Evolutionary conservation across 2,329 filamentous ascomycete species (phyloP), one percentile per base, ranked within the genome.

Genomic region (Monosporascus sp.): DNA sequence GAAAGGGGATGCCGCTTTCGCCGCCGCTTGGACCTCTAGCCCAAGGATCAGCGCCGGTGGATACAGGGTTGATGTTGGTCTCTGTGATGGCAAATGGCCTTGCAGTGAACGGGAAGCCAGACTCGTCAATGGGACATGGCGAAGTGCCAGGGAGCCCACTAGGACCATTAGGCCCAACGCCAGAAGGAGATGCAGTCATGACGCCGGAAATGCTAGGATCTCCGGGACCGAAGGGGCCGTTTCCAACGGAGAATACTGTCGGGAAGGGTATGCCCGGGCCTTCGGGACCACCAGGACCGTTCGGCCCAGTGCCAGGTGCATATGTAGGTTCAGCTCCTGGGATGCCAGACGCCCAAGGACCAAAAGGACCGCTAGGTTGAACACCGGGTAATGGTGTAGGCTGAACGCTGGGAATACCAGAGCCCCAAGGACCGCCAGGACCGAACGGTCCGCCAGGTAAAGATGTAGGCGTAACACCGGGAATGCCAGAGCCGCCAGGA

Each of bases 311-410:
- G 31, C 11, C 31, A 14, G 9, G 31, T 34, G 31, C 31, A 34
- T 34, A 34, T 34, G 31, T 34, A 34, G 31, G 5, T 14, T 34
- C 31, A 11, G 31, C 31, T 34, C 31, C 31, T 17, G 51, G 53
- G 25, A 31, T 25, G n/a, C 47, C 48, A 36, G 50, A 18, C 18
- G 25, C 52, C 44, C 42, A 36, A 34, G 53, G 47, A 48, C 24
- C n/a, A 18, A 34, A 42, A 34, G 20, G n/a, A 18, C 18, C 27
- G 22, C 45, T 22, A 34, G 45, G 5, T n/a, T n/a, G 39, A 11
- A n/a, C 8, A 20, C 18, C 39, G 11, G 39, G 17, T 5, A n/a
- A n/a, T 5, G 27, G 27, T 2, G 27, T 11, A n/a, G 22, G 22
- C 34, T 50, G 36, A 17, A 4, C 48, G 22, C 18, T 25, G 20